Percentiles rank a stretch among this genome's conserved stretches.
Evolutionary conservation across 2,329 filamentous ascomycete species (phyloP).

Genomic region (Plenodomus lindquistii): DNA sequence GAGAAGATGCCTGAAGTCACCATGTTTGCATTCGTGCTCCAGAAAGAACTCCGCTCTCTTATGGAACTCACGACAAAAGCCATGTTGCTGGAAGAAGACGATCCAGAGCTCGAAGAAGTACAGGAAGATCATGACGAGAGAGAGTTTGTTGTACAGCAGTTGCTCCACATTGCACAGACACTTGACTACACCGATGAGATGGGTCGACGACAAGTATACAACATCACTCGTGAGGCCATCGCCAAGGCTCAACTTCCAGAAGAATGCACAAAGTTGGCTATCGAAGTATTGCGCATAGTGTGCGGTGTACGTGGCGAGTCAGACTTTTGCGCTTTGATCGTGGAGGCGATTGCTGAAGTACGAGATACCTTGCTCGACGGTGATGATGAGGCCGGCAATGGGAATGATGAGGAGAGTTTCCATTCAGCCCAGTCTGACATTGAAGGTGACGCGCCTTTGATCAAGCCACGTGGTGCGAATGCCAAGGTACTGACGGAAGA

Average conservation of each 20-base stretch:
- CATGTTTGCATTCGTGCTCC: conserved; percentile 82
- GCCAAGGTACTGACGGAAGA: conserved; percentile 49
- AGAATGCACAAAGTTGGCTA: conserved; percentile 84
- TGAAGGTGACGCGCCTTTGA: conserved; percentile 63
- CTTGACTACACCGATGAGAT: conserved; percentile 98
- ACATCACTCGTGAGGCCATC: conserved; percentile 80
- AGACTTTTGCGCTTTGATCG: conserved; percentile 81
- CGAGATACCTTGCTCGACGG: conserved; percentile 85
- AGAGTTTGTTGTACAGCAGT: conserved; percentile 94
- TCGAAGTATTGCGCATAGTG: conserved; percentile 80
- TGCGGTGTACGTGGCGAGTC: conserved; percentile 80
- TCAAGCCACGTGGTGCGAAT: conserved; percentile 33
- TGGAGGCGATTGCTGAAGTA: conserved; percentile 94
- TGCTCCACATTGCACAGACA: conserved; percentile 87
- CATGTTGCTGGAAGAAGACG: conserved; percentile 58
- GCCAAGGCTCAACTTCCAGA: conserved; percentile 88
- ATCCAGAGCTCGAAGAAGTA: conserved; percentile 62
- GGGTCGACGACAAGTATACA: conserved; percentile 93
- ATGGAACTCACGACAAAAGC: conserved; percentile 63
- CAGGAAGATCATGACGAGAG: conserved; percentile 86
- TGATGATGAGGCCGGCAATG: conserved; percentile 55
- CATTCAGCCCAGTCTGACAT: conserved; percentile 90
- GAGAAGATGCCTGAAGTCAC: conserved; percentile 96
- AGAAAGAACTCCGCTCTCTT: conserved; percentile 74
- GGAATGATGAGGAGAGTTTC: conserved; percentile 72